Evolutionary conservation across 164 flowering plant species (phyloP), one percentile per base, ranked within the genome.

Genomic region (Tinospora cordifolia): DNA sequence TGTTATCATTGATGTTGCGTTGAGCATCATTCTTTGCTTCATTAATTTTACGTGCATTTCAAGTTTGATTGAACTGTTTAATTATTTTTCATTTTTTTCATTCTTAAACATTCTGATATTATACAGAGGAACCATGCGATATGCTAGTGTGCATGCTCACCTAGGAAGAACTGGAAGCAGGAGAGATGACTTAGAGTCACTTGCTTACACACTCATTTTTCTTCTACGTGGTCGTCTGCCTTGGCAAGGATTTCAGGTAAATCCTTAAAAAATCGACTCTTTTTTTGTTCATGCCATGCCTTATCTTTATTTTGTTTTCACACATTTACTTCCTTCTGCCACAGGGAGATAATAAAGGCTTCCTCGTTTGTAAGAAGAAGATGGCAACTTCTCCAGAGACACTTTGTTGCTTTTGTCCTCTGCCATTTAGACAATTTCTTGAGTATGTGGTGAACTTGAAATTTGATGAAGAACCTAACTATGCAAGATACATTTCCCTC

Each of bases 111-210:
- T 34, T n/a, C 30, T 73, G 17, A 38, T 21, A 24, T 78, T 38
- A 26, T 82, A 69, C 85, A 91, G 98, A 81, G 98, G 98, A 74
- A 93, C 98, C 19, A 95, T 93, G 12, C 88, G 98, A 6, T 93
- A 91, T 86, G 98, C 98, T 46, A 91, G 98, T 80, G 98, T 87
- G 36, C 97, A 93, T 87, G 98, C 97, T 73, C 97, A 93, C 84
- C 87, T 93, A 34, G 98, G 98, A 72, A 85, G 98, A 77, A 90
- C 96, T 65, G 93, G 90, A 26, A 93, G 98, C 78, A 79, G 97
- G 70, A 83, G 98, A 78, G 98, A 94, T 87, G 98, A 94, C 76
- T 77, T 94, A 26, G 98, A 94, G 77, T 93, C 98, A 59, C 93
- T 93, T 72, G 98, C 97, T 62, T 93, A 93, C 77, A 91, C 97